Evolutionary conservation across 192 early-diverging fungal species (phyloP), one percentile per base, ranked within the genome.

Genomic region (Irineochytrium annulatum): DNA sequence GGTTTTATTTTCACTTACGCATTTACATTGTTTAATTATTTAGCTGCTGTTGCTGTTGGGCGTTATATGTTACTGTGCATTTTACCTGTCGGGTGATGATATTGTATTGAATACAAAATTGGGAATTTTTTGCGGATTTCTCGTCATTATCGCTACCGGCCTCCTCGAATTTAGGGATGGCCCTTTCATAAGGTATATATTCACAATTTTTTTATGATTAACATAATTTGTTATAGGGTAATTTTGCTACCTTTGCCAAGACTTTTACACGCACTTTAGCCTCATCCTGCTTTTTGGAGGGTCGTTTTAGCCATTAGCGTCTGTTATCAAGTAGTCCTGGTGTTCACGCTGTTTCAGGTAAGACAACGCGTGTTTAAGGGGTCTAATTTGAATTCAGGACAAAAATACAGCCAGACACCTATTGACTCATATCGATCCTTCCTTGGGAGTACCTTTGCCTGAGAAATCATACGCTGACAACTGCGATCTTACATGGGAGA

Each of bases 241-340:
- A 57, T 22, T 17, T 32, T 11, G 4, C 20, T 35, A 58, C 43
- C 32, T n/a, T 58, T 43, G 4, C 43, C 31, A 6, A 8, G 35
- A n/a, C n/a, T n/a, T n/a, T n/a, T n/a, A n/a, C n/a, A n/a, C n/a
- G n/a, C n/a, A n/a, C 17, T 19, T 19, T 29, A 65, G 41, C 95
- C 95, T 3, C 93, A 95, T 63, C 89, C 91, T 22, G 92, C 89
- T 4, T 81, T 98, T 54, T 98, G 95, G 95, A 78, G 95, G 30
- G 80, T 84, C 31, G 88, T 98, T 6, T 70, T 98, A 35, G 86
- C 87, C 11, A 59, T 91, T 11, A 89, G 89, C 29, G 88, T 98
- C 2, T 66, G 89, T 27, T 98, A 98, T 55, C 87, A 93, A 70
- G 82, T 95, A 69, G 81, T 89, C 54, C 74, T 98, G 46, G 89